A percentile compares a stretch with the other conserved stretches of the same genome.
phyloP scores from a whole-genome alignment of 495 filamentous ascomycete species.

The Diplogelasinospora grovesii region DNA sequence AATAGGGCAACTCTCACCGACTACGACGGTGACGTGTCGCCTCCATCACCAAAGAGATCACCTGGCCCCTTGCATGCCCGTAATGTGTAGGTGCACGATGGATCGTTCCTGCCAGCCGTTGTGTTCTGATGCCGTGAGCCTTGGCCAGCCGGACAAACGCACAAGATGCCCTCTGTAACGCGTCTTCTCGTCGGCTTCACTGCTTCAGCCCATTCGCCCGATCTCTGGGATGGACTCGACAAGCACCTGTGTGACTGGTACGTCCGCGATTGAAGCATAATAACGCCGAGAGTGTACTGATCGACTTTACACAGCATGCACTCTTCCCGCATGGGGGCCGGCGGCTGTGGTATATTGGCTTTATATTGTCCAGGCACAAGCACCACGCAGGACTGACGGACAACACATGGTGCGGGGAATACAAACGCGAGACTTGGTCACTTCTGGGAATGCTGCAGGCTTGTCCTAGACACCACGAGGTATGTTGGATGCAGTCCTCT shows the following conservation, averaged over 20 bases:
- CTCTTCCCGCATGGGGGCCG: background rate
- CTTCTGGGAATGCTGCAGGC: slow-evolving; percentile 13
- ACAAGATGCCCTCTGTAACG: slow-evolving; percentile 1
- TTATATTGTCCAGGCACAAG: slow-evolving; percentile 1
- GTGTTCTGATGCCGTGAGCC: too few species aligned
- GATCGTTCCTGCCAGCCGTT: too few species aligned
- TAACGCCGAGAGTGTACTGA: slow-evolving; percentile 5
- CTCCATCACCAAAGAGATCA: slow-evolving; percentile 15
- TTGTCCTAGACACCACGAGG: slow-evolving; percentile 28
- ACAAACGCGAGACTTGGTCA: slow-evolving; percentile 23
- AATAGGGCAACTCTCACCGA: slow-evolving; percentile 19
- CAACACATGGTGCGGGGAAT: slow-evolving; percentile 21
- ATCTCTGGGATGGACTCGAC: slow-evolving; percentile 7
- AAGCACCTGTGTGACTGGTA: slow-evolving; percentile 11
- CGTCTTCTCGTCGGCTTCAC: background rate
- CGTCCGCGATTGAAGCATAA: slow-evolving; percentile 6
- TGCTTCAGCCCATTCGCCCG: slow-evolving; percentile 8
- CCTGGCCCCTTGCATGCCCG: slow-evolving; percentile 13
- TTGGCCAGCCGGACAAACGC: slow-evolving; percentile 15
- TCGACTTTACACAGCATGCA: slow-evolving; percentile 2
- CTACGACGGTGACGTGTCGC: slow-evolving; percentile 31
- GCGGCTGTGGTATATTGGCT: background rate
- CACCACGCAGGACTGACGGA: background rate
- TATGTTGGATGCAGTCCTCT: slow-evolving; percentile 16
- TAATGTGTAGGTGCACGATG: too few species aligned